Evolutionary conservation across 768 basidiomycete genomes (phyloP), one percentile per base, ranked within the genome.

Genomic region (Psilocybe sp.): DNA sequence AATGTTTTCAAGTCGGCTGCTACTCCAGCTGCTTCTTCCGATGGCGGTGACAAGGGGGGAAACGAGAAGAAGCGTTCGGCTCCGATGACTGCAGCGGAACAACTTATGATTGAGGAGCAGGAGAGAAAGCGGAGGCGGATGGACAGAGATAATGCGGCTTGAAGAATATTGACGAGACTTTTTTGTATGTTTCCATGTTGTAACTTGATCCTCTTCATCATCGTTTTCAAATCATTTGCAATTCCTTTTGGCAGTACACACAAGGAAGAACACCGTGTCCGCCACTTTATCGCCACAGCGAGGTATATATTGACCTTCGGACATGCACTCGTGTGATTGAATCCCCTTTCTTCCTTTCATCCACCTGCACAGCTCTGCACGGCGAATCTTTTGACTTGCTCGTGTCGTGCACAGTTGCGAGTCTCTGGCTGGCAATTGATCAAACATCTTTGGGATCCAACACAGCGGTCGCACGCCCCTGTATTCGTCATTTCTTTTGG

Each of bases 71-170:
- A 87, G 70, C 77, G 85, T 36, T 59, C 78, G 5, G 79, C 78
- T 10, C 72, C 81, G 44, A 81, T 94, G 79, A 83, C 84, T 58
- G 90, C 89, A 19, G 89, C 89, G 13, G 95, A 98, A 67, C 75
- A 80, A 54, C 68, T 98, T 51, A 95, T 97, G 52, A 57, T 84
- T 50, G 96, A 98, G 72, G 93, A 97, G 23, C 89, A 90, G 69
- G 92, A 92, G 66, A 77, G 92, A 63, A 95, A 96, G 68, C 78
- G 85, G 64, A 75, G 92, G 56, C 73, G 81, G 55, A 85, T 89
- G 82, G 89, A 88, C 38, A 63, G 73, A 51, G 73, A 75, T 54
- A 69, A 69, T 49, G 47, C 52, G 33, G 51, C 57, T 60, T 67
- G 58, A 63, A 31, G 28, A 11, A 15, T 50, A 20, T 47, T 40